Base-by-base conservation (phyloP, 192 early-diverging fungal genomes). In the Chytriomyces sp. region DNA sequence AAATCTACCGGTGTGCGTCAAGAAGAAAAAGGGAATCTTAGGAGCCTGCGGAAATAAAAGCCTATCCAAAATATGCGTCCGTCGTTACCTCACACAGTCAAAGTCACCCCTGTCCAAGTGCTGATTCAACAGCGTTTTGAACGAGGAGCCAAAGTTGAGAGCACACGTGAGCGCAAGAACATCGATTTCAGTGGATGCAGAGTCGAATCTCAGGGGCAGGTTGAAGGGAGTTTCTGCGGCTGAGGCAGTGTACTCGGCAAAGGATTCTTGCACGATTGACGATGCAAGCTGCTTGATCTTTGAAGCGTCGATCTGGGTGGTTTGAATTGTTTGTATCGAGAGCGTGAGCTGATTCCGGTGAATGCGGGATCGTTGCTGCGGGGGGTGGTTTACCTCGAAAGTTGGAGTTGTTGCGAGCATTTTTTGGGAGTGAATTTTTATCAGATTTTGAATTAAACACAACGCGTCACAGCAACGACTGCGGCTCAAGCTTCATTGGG, bases 111-210 rank as follows among this genome's bases (percentile, higher is more conserved):
- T 80, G 35, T 83, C 92, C 44, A 83, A 78, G 16, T 84, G 84
- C 73, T 91, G 88, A 20, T 13, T 57, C 23, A 96, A 87, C 48
- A 91, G 89, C 45, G 77, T 74, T 43, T 91, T 84, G 75, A 87
- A 96, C 44, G 92, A 93, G 61, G 91, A 91, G 24, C 95, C 95
- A 69, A 95, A 86, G 72, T 91, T 90, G 50, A 96, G 86, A 69
- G 94, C 77, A 74, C 91, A 92, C 18, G 93, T 84, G 45, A 94
- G 69, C 3, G 89, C 88, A 20, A 96, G 86, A 50, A 94, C 85
- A 73, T 93, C 93, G 70, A 95, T 71, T 81, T 96, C 93, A 76
- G 92, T 88, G 61, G 91, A 88, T 5, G 89, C 7, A 18, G 84
- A 89, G 60, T 91, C 90, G 65, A 95, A 96, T 48, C 84, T 83